A percentile compares a stretch with the other conserved stretches of the same genome.
phyloP scores from a whole-genome alignment of 345 rosid genomes.

The Erodium maritimum region DNA sequence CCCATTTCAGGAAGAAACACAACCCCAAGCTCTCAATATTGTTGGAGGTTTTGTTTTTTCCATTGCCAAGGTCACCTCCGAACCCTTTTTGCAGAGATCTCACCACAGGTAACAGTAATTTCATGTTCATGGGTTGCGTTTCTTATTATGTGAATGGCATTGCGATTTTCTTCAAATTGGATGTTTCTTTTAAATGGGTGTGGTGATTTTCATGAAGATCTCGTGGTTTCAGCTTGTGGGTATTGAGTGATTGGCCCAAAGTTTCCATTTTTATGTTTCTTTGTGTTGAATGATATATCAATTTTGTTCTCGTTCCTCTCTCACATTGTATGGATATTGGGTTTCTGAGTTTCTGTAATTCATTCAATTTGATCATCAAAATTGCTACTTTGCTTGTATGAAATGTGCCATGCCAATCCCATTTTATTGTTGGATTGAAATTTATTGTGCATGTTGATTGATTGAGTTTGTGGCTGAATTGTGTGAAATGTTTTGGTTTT shows the following conservation, averaged over 20 bases:
- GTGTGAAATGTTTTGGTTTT: conserved; percentile 15
- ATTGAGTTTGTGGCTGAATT: background rate
- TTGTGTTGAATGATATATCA: too few relatives aligned
- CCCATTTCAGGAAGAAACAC: background rate
- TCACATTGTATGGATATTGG: too few relatives aligned
- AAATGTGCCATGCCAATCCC: too few relatives aligned
- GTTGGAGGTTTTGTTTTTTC: background rate
- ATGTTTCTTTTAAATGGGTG: background rate
- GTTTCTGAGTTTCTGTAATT: too few relatives aligned
- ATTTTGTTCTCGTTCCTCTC: too few relatives aligned
- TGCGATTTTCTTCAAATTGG: background rate
- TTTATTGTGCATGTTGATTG: background rate
- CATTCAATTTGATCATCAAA: too few relatives aligned
- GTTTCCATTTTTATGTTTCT: background rate
- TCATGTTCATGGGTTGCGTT: background rate
- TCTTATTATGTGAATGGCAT: too few relatives aligned
- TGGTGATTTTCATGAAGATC: background rate
- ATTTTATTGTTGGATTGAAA: too few relatives aligned
- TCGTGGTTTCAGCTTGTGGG: background rate
- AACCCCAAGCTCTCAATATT: background rate
- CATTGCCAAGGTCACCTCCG: background rate
- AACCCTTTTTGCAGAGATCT: background rate
- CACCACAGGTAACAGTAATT: background rate
- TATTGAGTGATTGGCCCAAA: background rate
- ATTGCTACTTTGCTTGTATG: too few relatives aligned